Percentiles rank a stretch among this genome's conserved stretches.
phyloP scores from a whole-genome alignment of 495 filamentous ascomycete genomes.

The Penicillium macrosclerotiorum region DNA sequence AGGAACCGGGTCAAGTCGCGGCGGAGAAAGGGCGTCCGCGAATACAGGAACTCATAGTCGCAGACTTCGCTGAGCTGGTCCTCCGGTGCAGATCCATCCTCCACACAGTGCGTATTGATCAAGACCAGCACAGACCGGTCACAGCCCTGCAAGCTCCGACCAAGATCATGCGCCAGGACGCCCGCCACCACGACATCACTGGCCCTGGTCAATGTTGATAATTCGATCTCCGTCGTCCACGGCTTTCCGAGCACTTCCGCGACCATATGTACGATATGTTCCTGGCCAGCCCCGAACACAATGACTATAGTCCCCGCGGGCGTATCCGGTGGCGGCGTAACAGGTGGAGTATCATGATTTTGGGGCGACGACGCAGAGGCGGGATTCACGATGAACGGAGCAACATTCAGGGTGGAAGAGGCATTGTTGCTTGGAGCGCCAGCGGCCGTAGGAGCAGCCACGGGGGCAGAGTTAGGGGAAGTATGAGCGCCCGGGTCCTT shows the following conservation, averaged over 20 bases:
- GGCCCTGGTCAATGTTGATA: constrained; percentile 47
- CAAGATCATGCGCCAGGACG: constrained; percentile 51
- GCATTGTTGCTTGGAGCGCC: background rate
- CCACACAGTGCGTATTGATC: constrained; percentile 73
- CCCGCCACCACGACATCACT: constrained; percentile 58
- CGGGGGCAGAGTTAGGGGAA: background rate
- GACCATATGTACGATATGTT: constrained; percentile 63
- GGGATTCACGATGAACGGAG: constrained; percentile 6
- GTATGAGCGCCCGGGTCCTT: background rate
- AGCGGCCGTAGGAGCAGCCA: background rate
- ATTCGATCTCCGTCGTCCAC: constrained; percentile 52
- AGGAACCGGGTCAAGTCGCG: constrained; percentile 74
- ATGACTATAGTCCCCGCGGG: constrained; percentile 49
- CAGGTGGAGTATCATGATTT: constrained; percentile 2
- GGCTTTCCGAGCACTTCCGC: constrained; percentile 69
- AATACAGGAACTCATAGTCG: constrained; percentile 83
- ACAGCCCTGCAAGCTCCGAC: constrained; percentile 43
- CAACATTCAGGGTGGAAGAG: constrained; percentile 8
- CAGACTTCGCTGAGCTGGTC: constrained; percentile 59
- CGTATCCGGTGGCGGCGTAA: background rate
- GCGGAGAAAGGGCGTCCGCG: constrained; percentile 65
- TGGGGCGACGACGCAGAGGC: constrained; percentile 9
- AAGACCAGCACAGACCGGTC: constrained; percentile 53
- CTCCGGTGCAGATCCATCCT: constrained; percentile 64
- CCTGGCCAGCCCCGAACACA: constrained; percentile 58